Evolutionary conservation across 1,139 yeast species (phyloP), one percentile per base, ranked within the genome.

Genomic region (Blastobotrys apis): DNA sequence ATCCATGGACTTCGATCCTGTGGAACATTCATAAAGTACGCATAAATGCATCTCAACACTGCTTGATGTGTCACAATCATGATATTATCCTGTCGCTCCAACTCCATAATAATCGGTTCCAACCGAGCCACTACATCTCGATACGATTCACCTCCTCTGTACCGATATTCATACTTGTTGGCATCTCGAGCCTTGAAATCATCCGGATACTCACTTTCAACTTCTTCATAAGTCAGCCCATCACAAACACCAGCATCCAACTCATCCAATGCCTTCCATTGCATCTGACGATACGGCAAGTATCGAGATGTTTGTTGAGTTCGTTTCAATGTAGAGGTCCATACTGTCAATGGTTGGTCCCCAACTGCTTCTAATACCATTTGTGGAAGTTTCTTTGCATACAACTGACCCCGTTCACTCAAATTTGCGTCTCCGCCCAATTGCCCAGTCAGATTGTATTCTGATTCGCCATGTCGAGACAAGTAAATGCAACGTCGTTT

Each of bases 1-100:
- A 92, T 90, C 97, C 98, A 92, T 3, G 99, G 99, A 49, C 90
- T 79, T 62, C 88, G 94, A 58, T 92, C 97, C 64, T 90, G 97
- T 4, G 97, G 96, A 16, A 92, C 95, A 63, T 92, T 92, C 97
- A 92, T 94, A 63, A 90, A 92, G 64, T 94, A 92, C 4, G 98
- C 97, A 65, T 92, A 92, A 46, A 92, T 82, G 64, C 99, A 92
- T 58, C 99, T 78, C 56, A 92, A 73, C 19, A 92, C 97, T 0
- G 98, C 98, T 67, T 92, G 99, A 63, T 92, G 99, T 13, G 98
- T 94, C 36, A 94, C 94, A 52, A 92, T 92, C 63, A 94, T 73
- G 46, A 92, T 88, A 63, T 92, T 90, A 57, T 92, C 98, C 66
- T 92, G 97, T 50, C 97, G 81, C 67, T 92, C 98, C 55, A 92